Conservation (phyloP, 1,284 basidiomycete species). For the Earliella scabrosa region DNA sequence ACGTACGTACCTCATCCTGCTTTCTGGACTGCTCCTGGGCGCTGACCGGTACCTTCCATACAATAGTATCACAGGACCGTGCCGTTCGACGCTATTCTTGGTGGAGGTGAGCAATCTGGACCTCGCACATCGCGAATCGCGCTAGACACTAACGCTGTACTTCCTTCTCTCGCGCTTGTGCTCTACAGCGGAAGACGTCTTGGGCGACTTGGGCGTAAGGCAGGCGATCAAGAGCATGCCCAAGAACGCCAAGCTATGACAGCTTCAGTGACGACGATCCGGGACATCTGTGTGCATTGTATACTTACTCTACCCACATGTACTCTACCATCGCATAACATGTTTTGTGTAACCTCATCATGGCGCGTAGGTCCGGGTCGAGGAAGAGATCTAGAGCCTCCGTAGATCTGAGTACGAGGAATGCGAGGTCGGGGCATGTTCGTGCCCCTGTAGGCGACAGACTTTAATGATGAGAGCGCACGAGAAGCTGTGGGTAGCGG, state of each 20-base stretch:
- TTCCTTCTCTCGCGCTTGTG: conserved; percentile 2
- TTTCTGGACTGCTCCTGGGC: conserved; percentile 1
- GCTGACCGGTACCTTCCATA: conserved; percentile 16
- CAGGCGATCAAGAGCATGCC: conserved; percentile 72
- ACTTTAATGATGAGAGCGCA: too few species aligned
- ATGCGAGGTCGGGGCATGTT: too few species aligned
- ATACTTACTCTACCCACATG: conserved; percentile 7
- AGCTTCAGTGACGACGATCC: not conserved
- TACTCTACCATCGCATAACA: conserved; percentile 4
- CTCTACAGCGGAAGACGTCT: conserved; percentile 61
- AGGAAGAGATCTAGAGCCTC: too few species aligned
- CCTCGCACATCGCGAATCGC: not conserved
- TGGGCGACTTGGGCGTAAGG: conserved; percentile 72
- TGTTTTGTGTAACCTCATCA: not conserved
- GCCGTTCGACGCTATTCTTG: conserved; percentile 69
- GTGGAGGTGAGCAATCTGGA: conserved; percentile 51
- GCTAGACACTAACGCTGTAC: conserved; percentile 6
- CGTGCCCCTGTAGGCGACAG: too few species aligned
- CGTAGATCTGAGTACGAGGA: too few species aligned
- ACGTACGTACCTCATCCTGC: conserved; percentile 50
- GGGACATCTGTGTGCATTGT: not conserved
- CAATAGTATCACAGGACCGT: conserved; percentile 69
- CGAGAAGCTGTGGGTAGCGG: not conserved
- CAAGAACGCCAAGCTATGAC: conserved; percentile 56
- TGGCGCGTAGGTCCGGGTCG: too few species aligned